Evolutionary conservation across 768 basidiomycete species (phyloP).

Genomic region (Leucocoprinus leucothites): DNA sequence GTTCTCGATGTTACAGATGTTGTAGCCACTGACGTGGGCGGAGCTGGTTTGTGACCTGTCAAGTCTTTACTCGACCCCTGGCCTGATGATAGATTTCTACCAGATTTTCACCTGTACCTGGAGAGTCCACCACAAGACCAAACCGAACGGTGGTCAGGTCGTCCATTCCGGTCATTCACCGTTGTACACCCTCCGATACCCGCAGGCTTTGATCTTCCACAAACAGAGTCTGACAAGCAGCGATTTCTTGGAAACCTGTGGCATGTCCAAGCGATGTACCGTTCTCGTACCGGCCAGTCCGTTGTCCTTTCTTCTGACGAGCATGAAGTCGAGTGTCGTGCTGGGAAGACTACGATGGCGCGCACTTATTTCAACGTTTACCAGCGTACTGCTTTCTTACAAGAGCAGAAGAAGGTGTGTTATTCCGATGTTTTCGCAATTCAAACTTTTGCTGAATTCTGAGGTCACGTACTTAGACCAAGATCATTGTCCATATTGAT

Average conservation of each 20-base stretch:
- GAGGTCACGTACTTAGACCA: constrained; percentile 57
- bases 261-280: constrained; percentile 79
- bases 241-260: constrained; percentile 89
- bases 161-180: constrained; percentile 76
- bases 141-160: constrained; percentile 83
- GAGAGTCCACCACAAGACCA: constrained; percentile 82
- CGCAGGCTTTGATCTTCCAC: constrained; percentile 60
- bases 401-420: constrained; percentile 75
- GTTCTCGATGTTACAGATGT: constrained; percentile 84
- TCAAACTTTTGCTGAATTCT: not conserved
- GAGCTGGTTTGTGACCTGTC: constrained; percentile 56
- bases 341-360: constrained; percentile 61
- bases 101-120: constrained; percentile 84
- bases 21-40: constrained; percentile 81
- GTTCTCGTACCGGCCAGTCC: constrained; percentile 70
- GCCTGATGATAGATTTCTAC: constrained; percentile 3
- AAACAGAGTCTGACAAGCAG: constrained; percentile 65
- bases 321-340: constrained; percentile 68
- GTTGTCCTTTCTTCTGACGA: constrained; percentile 71
- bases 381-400: constrained; percentile 73
- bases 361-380: constrained; percentile 91
- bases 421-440: not conserved
- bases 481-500: constrained; percentile 87
- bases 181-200: constrained; percentile 76
- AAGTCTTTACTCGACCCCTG: not conserved